Conservation (phyloP, 2,329 filamentous ascomycete genomes). For the Chaetothyriales sp. region DNA sequence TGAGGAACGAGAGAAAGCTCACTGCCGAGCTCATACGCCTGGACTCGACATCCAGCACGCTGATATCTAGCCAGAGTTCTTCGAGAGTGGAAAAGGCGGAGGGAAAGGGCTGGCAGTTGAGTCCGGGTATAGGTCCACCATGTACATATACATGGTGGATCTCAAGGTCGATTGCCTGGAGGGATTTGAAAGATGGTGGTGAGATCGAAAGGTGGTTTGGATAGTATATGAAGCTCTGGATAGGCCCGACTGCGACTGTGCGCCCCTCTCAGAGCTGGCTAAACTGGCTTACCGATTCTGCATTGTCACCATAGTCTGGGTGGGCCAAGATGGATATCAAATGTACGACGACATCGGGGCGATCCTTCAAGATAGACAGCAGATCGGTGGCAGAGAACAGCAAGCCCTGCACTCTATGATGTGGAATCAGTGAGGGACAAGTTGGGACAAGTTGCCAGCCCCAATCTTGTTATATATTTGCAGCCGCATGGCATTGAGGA, state of each 20-base stretch:
- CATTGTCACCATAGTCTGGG: neutral
- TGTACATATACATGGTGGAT: constrained; percentile 6
- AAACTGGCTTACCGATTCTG: neutral
- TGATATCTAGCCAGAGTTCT: constrained; percentile 4
- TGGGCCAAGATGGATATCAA: neutral
- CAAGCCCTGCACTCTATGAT: neutral
- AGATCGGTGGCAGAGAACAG: neutral
- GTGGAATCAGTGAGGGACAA: neutral
- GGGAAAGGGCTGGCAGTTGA: constrained; percentile 2
- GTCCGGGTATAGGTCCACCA: constrained; percentile 5
- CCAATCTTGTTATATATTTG: no score
- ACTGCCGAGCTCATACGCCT: no score
- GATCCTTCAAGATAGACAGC: neutral
- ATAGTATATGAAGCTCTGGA: neutral
- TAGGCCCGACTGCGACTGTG: neutral
- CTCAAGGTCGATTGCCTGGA: constrained; percentile 5
- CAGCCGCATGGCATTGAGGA: neutral
- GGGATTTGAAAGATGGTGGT: constrained; percentile 4
- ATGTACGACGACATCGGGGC: neutral
- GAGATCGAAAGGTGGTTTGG: constrained; percentile 1
- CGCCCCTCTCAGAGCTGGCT: neutral
- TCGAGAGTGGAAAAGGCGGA: constrained; percentile 7
- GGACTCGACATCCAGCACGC: no score
- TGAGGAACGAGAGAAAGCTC: neutral
- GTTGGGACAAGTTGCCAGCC: no score